Evolutionary conservation across 495 filamentous ascomycete species (phyloP).

Genomic region (Aspergillus campestris): DNA sequence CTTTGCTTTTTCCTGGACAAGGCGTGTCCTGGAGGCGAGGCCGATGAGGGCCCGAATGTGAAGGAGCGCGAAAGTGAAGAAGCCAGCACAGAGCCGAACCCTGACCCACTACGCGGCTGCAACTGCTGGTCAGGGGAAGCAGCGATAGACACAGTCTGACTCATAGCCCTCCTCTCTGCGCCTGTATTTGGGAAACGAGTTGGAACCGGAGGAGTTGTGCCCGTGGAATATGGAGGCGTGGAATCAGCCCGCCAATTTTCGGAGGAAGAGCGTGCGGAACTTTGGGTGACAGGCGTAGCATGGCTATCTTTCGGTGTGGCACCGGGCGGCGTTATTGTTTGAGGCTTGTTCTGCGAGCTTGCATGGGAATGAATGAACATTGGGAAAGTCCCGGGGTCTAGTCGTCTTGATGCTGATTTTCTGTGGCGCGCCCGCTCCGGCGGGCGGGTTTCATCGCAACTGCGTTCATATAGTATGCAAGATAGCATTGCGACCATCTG

Average conservation of each 20-base stretch:
- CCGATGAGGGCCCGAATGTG: constrained; percentile 53
- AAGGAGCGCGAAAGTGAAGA: constrained; percentile 68
- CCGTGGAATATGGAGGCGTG: constrained; percentile 46
- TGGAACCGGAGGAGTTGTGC: constrained; percentile 57
- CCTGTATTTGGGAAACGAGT: constrained; percentile 24
- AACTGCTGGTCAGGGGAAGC: constrained; percentile 59
- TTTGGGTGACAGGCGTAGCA: constrained; percentile 47
- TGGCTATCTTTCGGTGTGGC: constrained; percentile 53
- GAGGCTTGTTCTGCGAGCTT: constrained; percentile 23
- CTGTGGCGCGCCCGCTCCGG: constrained; percentile 5
- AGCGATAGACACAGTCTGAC: constrained; percentile 55
- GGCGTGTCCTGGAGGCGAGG: constrained; percentile 50
- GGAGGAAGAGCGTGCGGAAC: constrained; percentile 40
- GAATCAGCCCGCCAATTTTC: constrained; percentile 37
- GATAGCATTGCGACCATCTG: constrained; percentile 96
- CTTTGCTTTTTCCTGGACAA: constrained; percentile 52
- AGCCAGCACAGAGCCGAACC: constrained; percentile 51
- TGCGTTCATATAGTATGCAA: constrained; percentile 71
- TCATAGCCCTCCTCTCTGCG: constrained; percentile 26
- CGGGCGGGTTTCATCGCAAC: constrained; percentile 12
- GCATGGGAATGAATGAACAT: constrained; percentile 24
- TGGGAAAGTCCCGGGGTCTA: constrained; percentile 22
- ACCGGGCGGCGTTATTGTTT: constrained; percentile 28
- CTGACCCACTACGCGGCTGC: constrained; percentile 33
- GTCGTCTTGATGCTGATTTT: constrained; percentile 10